Conservation (phyloP, 805 yeast species). For the Kuraishia borneana region DNA sequence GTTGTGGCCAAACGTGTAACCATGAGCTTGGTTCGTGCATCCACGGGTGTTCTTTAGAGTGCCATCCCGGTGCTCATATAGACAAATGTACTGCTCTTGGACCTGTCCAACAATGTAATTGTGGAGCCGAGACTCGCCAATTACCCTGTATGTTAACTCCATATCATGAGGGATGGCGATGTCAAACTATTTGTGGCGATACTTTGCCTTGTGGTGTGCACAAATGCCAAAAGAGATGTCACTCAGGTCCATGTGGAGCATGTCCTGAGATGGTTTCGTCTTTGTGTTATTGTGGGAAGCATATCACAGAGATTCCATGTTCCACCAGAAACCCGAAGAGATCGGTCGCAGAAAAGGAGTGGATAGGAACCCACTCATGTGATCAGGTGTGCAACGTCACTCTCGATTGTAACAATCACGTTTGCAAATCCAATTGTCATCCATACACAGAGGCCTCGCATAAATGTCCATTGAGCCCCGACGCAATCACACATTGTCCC, state of each 20-base stretch:
- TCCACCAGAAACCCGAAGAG: constrained; percentile 26
- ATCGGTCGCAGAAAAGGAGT: constrained; percentile 15
- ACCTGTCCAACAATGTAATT: constrained; percentile 55
- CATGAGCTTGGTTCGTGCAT: constrained; percentile 43
- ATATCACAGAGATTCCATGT: constrained; percentile 31
- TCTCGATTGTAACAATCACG: constrained; percentile 58
- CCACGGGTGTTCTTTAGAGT: constrained; percentile 63
- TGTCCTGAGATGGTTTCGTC: constrained; percentile 41
- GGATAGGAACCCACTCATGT: constrained; percentile 46
- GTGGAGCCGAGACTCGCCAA: constrained; percentile 61
- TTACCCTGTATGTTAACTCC: constrained; percentile 68
- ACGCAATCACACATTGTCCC: constrained; percentile 50
- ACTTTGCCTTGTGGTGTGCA: constrained; percentile 65
- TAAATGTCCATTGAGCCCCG: constrained; percentile 57
- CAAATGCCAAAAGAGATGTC: constrained; percentile 53
- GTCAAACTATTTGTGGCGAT: constrained; percentile 51
- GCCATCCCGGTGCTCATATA: constrained; percentile 89
- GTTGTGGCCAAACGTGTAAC: constrained; percentile 81
- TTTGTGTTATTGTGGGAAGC: constrained; percentile 69
- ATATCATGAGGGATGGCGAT: constrained; percentile 55
- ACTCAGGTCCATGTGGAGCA: constrained; percentile 72
- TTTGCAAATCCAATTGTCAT: constrained; percentile 40
- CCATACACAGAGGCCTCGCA: constrained; percentile 22
- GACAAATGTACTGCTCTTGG: constrained; percentile 67
- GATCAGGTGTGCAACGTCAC: constrained; percentile 27